These are phyloP conservation scores for Iberis amara DNA, from an alignment of 441 rosid species.

Conservation along the genomic window DNA sequence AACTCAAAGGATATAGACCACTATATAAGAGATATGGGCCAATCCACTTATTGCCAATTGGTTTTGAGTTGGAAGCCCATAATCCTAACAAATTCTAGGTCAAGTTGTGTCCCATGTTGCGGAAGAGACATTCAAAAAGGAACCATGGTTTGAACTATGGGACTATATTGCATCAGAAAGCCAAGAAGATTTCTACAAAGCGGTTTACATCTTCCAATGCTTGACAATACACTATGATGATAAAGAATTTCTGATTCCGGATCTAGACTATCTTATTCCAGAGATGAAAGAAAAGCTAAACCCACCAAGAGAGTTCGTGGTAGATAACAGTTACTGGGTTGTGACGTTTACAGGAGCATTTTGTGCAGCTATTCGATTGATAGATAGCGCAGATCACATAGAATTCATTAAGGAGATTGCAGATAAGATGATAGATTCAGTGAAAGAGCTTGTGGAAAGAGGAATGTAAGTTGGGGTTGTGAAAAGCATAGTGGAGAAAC, in stretches of 20 bases:
- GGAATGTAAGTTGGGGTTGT: constrained; percentile 28
- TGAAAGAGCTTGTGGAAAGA: constrained; percentile 26
- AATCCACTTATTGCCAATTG: too few species aligned
- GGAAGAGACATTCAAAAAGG: neutral
- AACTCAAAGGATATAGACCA: too few species aligned
- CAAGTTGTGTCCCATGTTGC: neutral
- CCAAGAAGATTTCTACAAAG: neutral
- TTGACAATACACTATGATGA: neutral
- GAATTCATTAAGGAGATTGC: neutral
- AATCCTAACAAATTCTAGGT: too few species aligned
- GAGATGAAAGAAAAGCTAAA: neutral
- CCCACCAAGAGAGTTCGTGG: constrained; percentile 19
- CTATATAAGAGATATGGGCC: too few species aligned
- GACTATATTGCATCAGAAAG: neutral
- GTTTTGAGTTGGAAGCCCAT: too few species aligned
- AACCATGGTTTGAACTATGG: neutral
- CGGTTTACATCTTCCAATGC: neutral
- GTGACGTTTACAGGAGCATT: constrained; percentile 7
- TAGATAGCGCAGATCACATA: neutral
- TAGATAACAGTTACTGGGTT: constrained; percentile 19
- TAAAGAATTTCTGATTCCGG: neutral
- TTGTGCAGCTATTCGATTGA: constrained; percentile 8
- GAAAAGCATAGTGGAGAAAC: constrained; percentile 18
- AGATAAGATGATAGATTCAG: constrained; percentile 9
- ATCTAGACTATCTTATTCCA: neutral